Evolutionary conservation across 371 early-diverging fungal genomes (phyloP), one percentile per base, ranked within the genome.

Genomic region (Circinella minor): DNA sequence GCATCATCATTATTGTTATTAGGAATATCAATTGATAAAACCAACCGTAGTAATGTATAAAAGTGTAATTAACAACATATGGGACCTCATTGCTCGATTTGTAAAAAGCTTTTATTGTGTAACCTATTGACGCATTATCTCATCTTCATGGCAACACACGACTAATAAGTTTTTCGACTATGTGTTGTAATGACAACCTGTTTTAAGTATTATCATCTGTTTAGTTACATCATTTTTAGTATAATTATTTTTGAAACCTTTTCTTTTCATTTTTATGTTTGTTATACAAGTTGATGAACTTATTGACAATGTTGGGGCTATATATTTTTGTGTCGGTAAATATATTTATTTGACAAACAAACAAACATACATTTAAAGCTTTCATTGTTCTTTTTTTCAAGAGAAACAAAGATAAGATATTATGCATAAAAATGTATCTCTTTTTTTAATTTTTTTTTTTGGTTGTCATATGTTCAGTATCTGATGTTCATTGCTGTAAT

Each of bases 161-260:
- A 5, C 15, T 1, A 0, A 51, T 15, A n/a, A 5, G 15, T 7
- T 34, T 27, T 7, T 18, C 1, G 57, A 57, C 1, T 11, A 17
- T 27, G 34, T 57, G 57, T 34, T 57, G 57, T 57, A 27, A 57
- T 57, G 57, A 57, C 57, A 57, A 51, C 51, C 57, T 34, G 57
- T 57, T 57, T 57, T 57, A n/a, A 57, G 57, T 57, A 57, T 57
- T 27, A 57, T 57, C 57, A 57, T 57, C 57, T 57, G 57, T n/a
- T 34, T 18, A 11, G 57, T 57, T 57, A 57, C 57, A 57, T 57
- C 57, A 57, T 57, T 27, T 7, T 10, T 13, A 11, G 34, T 6
- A 57, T 6, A 10, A 9, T 27, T n/a, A 27, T 27, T 18, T 27
- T 57, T 57, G 57, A 27, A 57, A 57, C 57, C 36, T 34, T 9